Evolutionary conservation across 2,329 filamentous ascomycete species (phyloP), one percentile per base, ranked within the genome.

Genomic region (Clarireedia sp.): DNA sequence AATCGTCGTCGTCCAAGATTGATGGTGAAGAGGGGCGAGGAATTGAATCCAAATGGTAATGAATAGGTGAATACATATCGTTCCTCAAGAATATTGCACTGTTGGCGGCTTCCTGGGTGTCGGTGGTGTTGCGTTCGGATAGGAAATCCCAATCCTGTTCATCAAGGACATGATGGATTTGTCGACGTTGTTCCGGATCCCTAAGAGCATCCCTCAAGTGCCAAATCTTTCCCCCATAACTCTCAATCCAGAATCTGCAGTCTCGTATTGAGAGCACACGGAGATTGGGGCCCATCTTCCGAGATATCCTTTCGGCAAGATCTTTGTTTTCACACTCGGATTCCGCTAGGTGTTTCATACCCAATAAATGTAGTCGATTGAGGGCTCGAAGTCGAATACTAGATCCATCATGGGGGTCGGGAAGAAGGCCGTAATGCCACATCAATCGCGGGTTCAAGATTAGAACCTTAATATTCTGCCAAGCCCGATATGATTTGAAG

Each of bases 71-170:
- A n/a, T 51, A 51, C 17, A 51, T 38, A 23, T 55, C 53, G 29
- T 55, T 55, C 21, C 40, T 55, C 16, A 55, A 41, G n/a, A 55
- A 55, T 3, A 24, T 55, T 5, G 53, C 53, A n/a, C 44, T 55
- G 23, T 55, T 55, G 17, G 53, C 53, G n/a, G 53, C 53, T 51
- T 55, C 53, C 17, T 55, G 53, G 7, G 53, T 55, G 48, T 55
- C 53, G 5, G 53, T 51, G 16, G 47, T 55, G 38, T 44, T 37
- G 24, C 53, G 48, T 38, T 55, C 53, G 8, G 40, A 51, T 29
- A 55, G 14, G 40, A 55, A 55, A 43, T 45, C 53, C 53, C 53
- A 55, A 26, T 55, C 53, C 29, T 12, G 33, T 40, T 46, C 38
- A 45, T 55, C 53, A 19, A 55, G 36, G 24, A 37, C 40, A 37